Percentiles rank a stretch among this genome's conserved stretches.
phyloP scores from a whole-genome alignment of 345 rosid genomes.

The Bretschneidera sinensis region DNA sequence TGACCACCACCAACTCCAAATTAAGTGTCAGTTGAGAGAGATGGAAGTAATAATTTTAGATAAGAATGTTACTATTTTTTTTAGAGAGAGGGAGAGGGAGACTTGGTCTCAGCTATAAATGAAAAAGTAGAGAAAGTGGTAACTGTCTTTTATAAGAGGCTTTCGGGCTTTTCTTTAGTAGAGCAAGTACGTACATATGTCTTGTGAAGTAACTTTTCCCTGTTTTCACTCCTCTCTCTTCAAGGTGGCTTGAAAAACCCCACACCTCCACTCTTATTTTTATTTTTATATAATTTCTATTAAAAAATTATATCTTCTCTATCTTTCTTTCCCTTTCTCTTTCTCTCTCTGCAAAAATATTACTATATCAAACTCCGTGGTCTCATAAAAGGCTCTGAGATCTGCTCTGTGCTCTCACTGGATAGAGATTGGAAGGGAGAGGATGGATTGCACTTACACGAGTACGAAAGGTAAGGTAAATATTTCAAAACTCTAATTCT shows the following conservation, averaged over 20 bases:
- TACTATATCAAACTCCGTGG: constrained; percentile 14
- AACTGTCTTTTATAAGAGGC: constrained; percentile 10
- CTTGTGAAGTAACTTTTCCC: neutral
- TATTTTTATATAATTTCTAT: neutral
- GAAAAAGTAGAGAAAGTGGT: constrained; percentile 20
- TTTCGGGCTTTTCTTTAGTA: neutral
- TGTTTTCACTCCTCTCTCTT: constrained; percentile 8
- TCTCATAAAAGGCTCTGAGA: constrained; percentile 25
- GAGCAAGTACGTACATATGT: neutral
- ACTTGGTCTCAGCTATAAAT: no score
- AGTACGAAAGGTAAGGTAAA: constrained; percentile 15
- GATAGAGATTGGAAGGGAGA: constrained; percentile 31
- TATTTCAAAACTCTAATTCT: constrained; percentile 32
- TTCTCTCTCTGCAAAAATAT: constrained; percentile 11
- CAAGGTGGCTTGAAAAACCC: constrained; percentile 13
- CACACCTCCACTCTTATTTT: neutral
- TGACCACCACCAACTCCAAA: no score
- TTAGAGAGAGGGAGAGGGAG: no score
- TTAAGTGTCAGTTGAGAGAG: no score
- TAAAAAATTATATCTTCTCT: neutral
- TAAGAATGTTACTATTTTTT: no score
- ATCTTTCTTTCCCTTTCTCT: constrained; percentile 1
- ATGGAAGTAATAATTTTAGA: no score
- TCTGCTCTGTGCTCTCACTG: constrained; percentile 22
- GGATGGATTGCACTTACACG: neutral